A percentile compares a stretch with the other conserved stretches of the same genome.
phyloP scores from a whole-genome alignment of 1,284 basidiomycete species.

The Pyrrhoderma noxium region DNA sequence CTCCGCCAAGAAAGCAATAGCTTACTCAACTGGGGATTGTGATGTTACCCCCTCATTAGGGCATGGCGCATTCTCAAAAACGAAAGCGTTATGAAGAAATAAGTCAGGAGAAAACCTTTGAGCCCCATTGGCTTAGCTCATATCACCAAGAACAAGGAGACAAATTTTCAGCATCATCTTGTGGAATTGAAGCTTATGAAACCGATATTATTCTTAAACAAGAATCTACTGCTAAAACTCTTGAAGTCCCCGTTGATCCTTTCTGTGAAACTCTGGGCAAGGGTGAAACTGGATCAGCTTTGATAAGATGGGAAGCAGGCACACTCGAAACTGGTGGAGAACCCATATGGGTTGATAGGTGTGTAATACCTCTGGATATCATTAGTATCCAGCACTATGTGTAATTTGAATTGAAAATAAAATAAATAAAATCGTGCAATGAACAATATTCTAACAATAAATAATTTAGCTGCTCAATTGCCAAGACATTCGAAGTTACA shows the following conservation, averaged over 20 bases:
- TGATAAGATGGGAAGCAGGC: constrained; percentile 6
- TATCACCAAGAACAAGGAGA: too few species aligned
- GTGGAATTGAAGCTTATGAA: constrained; percentile 53
- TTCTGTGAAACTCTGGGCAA: constrained; percentile 12
- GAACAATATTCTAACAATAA: not conserved
- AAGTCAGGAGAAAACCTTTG: not conserved
- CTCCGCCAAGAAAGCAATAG: too few species aligned
- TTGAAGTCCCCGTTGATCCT: constrained; percentile 38
- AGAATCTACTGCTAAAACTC: constrained; percentile 34
- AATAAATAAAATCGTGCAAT: not conserved
- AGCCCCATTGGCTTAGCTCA: not conserved
- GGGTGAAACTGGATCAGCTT: constrained; percentile 15
- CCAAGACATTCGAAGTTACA: too few species aligned
- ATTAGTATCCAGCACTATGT: not conserved
- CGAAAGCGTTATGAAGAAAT: not conserved
- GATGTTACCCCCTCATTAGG: too few species aligned
- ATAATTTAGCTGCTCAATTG: not conserved
- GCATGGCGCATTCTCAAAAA: too few species aligned
- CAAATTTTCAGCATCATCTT: too few species aligned
- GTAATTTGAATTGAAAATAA: not conserved
- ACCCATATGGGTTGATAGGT: constrained; percentile 55
- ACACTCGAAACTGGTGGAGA: constrained; percentile 14
- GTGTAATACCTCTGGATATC: constrained; percentile 28
- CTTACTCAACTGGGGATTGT: too few species aligned
- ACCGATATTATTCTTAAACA: constrained; percentile 53